These are phyloP conservation scores for Candida frijolesensis DNA, from an alignment of 1,139 yeast species.

Conservation along the genomic window DNA sequence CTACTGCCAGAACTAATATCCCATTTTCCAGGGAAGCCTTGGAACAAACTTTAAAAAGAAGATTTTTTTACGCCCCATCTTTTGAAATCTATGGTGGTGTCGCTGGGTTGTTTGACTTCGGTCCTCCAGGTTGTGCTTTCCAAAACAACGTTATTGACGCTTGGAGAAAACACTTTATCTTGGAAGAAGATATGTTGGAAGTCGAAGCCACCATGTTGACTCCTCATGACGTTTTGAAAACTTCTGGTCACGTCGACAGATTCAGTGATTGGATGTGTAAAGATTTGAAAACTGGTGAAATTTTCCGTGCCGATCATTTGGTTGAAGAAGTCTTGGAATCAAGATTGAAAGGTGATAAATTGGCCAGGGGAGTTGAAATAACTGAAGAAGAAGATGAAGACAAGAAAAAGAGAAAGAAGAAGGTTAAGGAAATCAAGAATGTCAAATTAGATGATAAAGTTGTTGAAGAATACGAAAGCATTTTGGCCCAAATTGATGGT, in stretches of 20 bases:
- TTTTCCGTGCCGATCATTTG: conserved; percentile 97
- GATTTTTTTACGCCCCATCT: conserved; percentile 97
- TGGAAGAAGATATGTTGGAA: conserved; percentile 98
- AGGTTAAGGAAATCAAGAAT: conserved; percentile 93
- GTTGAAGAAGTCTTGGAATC: conserved; percentile 97
- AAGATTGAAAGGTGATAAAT: conserved; percentile 93
- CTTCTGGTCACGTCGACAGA: conserved; percentile 98
- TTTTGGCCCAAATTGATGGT: conserved; percentile 94
- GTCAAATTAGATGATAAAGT: conserved; percentile 80
- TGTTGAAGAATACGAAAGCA: conserved; percentile 77
- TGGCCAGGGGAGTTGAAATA: conserved; percentile 78
- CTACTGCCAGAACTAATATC: conserved; percentile 27
- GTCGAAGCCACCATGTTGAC: conserved; percentile 98
- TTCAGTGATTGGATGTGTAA: conserved; percentile 99
- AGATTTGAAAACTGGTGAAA: conserved; percentile 94
- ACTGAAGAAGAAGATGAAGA: conserved; percentile 66
- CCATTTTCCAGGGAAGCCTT: conserved; percentile 81
- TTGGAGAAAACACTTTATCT: conserved; percentile 97
- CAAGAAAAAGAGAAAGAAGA: conserved; percentile 91
- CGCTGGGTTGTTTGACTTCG: conserved; percentile 95
- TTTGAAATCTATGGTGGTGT: conserved; percentile 98
- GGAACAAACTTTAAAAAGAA: conserved; percentile 89
- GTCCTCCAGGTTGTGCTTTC: conserved; percentile 99
- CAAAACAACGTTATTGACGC: conserved; percentile 93
- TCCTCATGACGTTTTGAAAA: conserved; percentile 95